Base-by-base conservation (phyloP, 306 rosid species). In the Medicago arabica region DNA sequence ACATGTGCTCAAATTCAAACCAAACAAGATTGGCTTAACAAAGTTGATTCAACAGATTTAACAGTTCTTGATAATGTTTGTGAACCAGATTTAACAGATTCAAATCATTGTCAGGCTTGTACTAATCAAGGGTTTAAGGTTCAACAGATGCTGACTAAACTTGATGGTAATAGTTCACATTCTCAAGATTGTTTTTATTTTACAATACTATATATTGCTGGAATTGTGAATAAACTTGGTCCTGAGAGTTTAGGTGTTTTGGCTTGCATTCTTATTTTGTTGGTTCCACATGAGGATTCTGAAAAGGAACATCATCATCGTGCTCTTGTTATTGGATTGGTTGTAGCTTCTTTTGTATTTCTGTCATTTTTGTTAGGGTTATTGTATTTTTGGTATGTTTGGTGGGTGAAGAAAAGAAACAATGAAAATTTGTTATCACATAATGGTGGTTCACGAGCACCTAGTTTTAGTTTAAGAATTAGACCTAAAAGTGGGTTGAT, bases 81-180 rank as follows among this genome's bases (percentile, higher is more conserved):
- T 76, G 55, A 72, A 58, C 78, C 87, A 3, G 96, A 92, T 78
- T 88, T 92, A 38, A 77, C 79, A 2, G 85, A 76, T 71, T 83
- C 7, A 49, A 7, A 85, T 40, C 19, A 41, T 39, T 92, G 98
- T 39, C 88, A 49, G 14, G 73, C 54, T 5, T 95, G 98, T 46
- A 51, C 71, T 2, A 38, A 65, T 0, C 95, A 95, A 28, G 96
- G 92, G 0, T 13, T n/a, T 6, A 69, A 67, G 78, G 80, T 83
- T 72, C 86, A 69, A 44, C 63, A 70, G 12, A 16, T 2, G 43
- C 77, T 95, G 54, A 73, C 21, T 69, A 0, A 65, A 1, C 61
- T 82, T 17, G 96, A 88, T 72, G 97, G 96, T 78, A 92, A 95
- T 59, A 4, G 51, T 67, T 95, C 98, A 23, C 92, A 92, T 70